Percentiles rank a stretch among this genome's conserved stretches.
Evolutionary conservation across 495 filamentous ascomycete species (phyloP).

Genomic region (Apodospora peruviana): DNA sequence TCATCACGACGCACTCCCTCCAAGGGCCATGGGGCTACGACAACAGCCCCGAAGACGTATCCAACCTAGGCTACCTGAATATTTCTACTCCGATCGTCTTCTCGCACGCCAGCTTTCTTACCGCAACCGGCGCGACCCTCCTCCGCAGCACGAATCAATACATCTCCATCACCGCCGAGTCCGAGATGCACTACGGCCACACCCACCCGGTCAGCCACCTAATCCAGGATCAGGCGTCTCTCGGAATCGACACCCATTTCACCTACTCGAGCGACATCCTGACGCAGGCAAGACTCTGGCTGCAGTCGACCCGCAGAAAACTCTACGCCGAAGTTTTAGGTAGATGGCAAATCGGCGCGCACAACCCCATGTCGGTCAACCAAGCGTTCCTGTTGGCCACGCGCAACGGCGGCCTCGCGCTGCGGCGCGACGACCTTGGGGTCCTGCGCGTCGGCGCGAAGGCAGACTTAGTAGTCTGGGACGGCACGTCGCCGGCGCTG

Average conservation of each 20-base stretch:
- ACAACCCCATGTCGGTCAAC: slow-evolving; percentile 39
- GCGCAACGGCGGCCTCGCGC: slow-evolving; percentile 38
- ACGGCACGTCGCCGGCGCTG: slow-evolving; percentile 39
- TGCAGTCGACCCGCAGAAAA: slow-evolving; percentile 29
- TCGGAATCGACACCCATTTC: slow-evolving; percentile 44
- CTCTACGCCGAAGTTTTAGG: slow-evolving; percentile 30
- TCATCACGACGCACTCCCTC: slow-evolving; percentile 30
- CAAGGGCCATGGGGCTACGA: slow-evolving; percentile 26
- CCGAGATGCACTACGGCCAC: slow-evolving; percentile 42
- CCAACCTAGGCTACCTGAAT: slow-evolving; percentile 25
- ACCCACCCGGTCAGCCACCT: slow-evolving; percentile 27
- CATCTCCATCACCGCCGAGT: slow-evolving; percentile 42
- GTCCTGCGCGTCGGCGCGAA: slow-evolving; percentile 38
- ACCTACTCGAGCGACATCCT: slow-evolving; percentile 39
- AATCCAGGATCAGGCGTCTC: slow-evolving; percentile 34
- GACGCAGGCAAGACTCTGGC: slow-evolving; percentile 40
- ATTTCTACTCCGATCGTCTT: slow-evolving; percentile 35
- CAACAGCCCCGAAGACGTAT: slow-evolving; percentile 29
- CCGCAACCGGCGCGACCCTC: slow-evolving; percentile 18
- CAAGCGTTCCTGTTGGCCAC: slow-evolving; percentile 48
- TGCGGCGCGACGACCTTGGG: slow-evolving; percentile 42
- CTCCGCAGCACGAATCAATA: slow-evolving; percentile 33
- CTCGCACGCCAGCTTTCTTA: slow-evolving; percentile 32
- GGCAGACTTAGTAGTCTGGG: slow-evolving; percentile 48
- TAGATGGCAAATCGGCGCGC: slow-evolving; percentile 30